Conservation (phyloP, 2,329 filamentous ascomycete genomes). For the Podosphaera fusca region DNA sequence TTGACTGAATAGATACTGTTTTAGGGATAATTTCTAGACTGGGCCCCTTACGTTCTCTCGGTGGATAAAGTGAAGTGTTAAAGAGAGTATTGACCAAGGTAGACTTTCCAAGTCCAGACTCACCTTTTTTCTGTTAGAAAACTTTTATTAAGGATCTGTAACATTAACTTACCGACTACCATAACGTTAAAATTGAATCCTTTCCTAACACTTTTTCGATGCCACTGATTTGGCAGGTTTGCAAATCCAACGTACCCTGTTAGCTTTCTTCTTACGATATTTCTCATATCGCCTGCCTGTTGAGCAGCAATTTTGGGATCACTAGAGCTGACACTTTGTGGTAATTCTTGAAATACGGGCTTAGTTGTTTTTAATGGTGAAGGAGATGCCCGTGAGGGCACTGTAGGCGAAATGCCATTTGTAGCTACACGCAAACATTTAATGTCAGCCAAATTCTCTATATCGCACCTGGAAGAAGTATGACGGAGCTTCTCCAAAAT, state of each 20-base stretch:
- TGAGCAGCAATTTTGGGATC: constrained; percentile 18
- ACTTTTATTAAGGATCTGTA: background rate
- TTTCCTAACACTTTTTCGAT: constrained; percentile 99
- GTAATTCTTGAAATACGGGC: constrained; percentile 11
- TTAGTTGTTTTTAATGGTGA: constrained; percentile 14
- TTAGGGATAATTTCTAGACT: constrained; percentile 97
- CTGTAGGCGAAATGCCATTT: constrained; percentile 14
- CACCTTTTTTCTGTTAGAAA: constrained; percentile 36
- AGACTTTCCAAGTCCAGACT: constrained; percentile 97
- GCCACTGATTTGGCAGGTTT: constrained; percentile 98
- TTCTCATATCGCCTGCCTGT: constrained; percentile 23
- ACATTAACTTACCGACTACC: constrained; percentile 70
- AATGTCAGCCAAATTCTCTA: constrained; percentile 16
- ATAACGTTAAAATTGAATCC: constrained; percentile 99
- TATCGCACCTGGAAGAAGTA: constrained; percentile 10
- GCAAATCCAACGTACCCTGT: constrained; percentile 97
- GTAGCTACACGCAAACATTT: constrained; percentile 16
- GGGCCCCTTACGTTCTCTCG: constrained; percentile 93
- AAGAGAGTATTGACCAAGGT: constrained; percentile 98
- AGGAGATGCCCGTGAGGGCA: constrained; percentile 13
- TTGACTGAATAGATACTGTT: constrained; percentile 85
- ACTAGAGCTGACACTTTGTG: constrained; percentile 16
- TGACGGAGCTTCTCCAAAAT: constrained; percentile 9
- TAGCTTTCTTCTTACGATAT: constrained; percentile 94
- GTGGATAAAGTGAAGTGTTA: constrained; percentile 97